These are phyloP conservation scores for Caloboletus firmus DNA, from an alignment of 1,284 basidiomycete genomes.

Conservation along the genomic window DNA sequence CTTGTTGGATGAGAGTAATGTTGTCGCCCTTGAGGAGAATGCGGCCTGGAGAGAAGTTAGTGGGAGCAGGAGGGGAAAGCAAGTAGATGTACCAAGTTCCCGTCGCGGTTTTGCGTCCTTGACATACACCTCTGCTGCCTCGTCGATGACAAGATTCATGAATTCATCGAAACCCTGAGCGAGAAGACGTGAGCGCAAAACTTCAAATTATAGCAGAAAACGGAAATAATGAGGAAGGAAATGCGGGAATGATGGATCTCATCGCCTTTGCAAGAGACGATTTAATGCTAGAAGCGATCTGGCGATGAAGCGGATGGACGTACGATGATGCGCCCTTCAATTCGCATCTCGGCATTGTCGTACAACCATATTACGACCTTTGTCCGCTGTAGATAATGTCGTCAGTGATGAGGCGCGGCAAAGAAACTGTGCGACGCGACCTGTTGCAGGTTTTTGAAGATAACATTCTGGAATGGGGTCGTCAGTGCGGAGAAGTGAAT, in stretches of 20 bases:
- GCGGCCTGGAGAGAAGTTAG: constrained; percentile 58
- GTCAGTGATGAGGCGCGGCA: constrained; percentile 15
- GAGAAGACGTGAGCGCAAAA: constrained; percentile 11
- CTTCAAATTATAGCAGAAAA: constrained; percentile 1
- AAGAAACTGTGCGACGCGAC: constrained; percentile 33
- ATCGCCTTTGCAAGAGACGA: constrained; percentile 31
- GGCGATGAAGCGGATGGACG: constrained; percentile 40
- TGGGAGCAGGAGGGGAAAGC: background rate
- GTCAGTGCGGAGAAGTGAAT: constrained; percentile 19
- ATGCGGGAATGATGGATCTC: constrained; percentile 3
- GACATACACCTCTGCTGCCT: constrained; percentile 90
- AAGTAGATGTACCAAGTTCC: constrained; percentile 60
- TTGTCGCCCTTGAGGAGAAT: constrained; percentile 95
- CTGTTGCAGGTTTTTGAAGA: constrained; percentile 98
- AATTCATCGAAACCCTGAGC: constrained; percentile 97
- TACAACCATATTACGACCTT: constrained; percentile 96
- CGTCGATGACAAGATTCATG: constrained; percentile 98
- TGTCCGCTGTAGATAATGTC: constrained; percentile 54
- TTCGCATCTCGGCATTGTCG: constrained; percentile 95
- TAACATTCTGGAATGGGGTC: constrained; percentile 76
- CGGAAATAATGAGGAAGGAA: background rate
- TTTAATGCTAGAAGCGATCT: constrained; percentile 30
- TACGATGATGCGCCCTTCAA: constrained; percentile 96
- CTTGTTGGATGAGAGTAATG: constrained; percentile 90
- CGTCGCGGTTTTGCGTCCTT: constrained; percentile 83